These are phyloP conservation scores for Polytrichum commune DNA, from an alignment of 225 moss, liverwort and hornwort genomes.

Conservation along the genomic window DNA sequence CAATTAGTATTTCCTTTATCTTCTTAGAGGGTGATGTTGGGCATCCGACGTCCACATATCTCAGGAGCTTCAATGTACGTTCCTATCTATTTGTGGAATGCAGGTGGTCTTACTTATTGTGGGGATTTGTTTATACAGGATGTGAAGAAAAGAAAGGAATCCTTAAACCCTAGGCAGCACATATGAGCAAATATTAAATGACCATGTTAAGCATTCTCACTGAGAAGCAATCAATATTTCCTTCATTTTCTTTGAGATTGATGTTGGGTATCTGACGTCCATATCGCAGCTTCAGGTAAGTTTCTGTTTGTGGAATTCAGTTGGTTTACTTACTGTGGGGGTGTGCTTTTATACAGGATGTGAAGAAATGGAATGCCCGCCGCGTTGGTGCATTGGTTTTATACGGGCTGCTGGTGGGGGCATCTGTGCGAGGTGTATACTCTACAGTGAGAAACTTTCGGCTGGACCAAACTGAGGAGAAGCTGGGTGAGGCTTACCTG, in stretches of 20 bases:
- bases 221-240: background rate
- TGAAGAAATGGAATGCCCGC: conserved; percentile 73
- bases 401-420: conserved; percentile 54
- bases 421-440: conserved; percentile 61
- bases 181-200: background rate
- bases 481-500: conserved; percentile 52
- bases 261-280: no score
- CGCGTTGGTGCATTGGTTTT: conserved; percentile 70
- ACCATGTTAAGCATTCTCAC: background rate
- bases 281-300: background rate
- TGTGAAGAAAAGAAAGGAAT: background rate
- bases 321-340: conserved; percentile 7
- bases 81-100: background rate
- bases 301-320: conserved; percentile 1
- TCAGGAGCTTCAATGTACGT: background rate
- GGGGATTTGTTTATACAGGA: background rate
- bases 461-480: conserved; percentile 21
- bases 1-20: background rate
- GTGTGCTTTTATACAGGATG: conserved; percentile 32
- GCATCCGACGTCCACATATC: no score
- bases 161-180: conserved; percentile 3
- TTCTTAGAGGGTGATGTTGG: background rate
- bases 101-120: no score
- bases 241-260: background rate
- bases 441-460: conserved; percentile 40